Conservation (phyloP, 495 filamentous ascomycete genomes). For the Cenococcum geophilum region DNA sequence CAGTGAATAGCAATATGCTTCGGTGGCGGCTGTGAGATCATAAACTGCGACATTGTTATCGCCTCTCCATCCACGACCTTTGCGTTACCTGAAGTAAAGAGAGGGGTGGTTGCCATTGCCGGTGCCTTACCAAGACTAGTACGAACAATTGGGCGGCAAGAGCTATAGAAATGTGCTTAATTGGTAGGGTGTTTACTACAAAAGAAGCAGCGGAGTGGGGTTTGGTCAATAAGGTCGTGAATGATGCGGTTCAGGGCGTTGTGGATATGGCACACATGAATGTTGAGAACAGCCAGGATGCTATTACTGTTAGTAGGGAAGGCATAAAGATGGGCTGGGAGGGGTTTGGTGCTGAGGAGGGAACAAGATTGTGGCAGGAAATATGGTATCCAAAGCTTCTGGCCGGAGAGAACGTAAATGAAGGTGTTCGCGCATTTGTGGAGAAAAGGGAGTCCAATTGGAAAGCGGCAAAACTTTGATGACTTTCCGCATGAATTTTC, state of each 20-base stretch:
- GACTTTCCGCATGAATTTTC: neutral
- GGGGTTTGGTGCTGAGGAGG: constrained; percentile 57
- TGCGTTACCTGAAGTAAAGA: constrained; percentile 13
- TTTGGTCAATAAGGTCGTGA: constrained; percentile 53
- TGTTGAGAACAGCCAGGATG: constrained; percentile 62
- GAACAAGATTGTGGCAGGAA: constrained; percentile 50
- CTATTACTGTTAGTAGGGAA: constrained; percentile 57
- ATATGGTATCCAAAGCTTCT: constrained; percentile 56
- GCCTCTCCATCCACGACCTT: no score
- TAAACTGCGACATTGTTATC: no score
- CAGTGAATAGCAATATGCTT: no score
- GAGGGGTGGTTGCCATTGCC: constrained; percentile 3
- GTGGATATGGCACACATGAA: constrained; percentile 46
- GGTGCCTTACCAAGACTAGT: constrained; percentile 10
- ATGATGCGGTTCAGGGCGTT: constrained; percentile 30
- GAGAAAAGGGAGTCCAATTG: constrained; percentile 69
- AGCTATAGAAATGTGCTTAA: no score
- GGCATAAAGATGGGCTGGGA: constrained; percentile 66
- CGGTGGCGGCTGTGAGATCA: no score
- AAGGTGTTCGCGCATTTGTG: constrained; percentile 78
- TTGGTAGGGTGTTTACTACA: neutral
- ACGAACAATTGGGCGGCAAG: constrained; percentile 9
- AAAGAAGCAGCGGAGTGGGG: constrained; percentile 9
- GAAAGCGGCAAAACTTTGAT: constrained; percentile 65
- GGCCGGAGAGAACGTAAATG: constrained; percentile 65